Conservation (phyloP, 371 early-diverging fungal genomes). For the Syncephalastrum monosporum region DNA sequence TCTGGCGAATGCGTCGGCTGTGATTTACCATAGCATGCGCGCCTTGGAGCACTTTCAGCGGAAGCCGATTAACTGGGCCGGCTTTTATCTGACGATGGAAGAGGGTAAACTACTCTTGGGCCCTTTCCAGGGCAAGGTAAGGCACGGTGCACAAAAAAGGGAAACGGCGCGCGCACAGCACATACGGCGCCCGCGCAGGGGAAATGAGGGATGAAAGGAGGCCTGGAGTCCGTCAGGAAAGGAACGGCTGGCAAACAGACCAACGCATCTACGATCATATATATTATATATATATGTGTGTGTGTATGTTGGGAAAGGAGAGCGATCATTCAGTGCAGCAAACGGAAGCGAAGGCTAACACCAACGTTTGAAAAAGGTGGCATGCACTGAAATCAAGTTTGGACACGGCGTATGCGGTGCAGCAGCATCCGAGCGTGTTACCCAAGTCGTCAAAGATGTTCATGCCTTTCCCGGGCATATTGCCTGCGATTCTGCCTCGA, state of each 20-base stretch:
- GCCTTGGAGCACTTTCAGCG: constrained; percentile 55
- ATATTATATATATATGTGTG: too few relatives aligned
- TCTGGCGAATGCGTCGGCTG: constrained; percentile 77
- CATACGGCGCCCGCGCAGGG: background rate
- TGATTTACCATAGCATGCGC: constrained; percentile 76
- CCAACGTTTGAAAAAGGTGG: constrained; percentile 40
- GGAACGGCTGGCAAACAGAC: too few relatives aligned
- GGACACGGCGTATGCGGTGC: constrained; percentile 92
- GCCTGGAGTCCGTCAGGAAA: too few relatives aligned
- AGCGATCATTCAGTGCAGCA: too few relatives aligned
- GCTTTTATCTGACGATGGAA: constrained; percentile 69
- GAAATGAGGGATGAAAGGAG: constrained; percentile 1
- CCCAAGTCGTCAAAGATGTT: constrained; percentile 76
- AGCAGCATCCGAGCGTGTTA: constrained; percentile 54
- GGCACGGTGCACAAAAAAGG: background rate
- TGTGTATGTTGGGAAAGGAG: too few relatives aligned
- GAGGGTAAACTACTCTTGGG: constrained; percentile 65
- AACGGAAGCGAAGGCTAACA: constrained; percentile 1
- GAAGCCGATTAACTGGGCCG: constrained; percentile 90
- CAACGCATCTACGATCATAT: too few relatives aligned
- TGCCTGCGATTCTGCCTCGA: constrained; percentile 88
- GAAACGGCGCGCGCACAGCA: background rate
- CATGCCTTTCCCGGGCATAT: constrained; percentile 89
- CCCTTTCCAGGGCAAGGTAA: constrained; percentile 89
- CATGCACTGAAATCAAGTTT: constrained; percentile 82